Conservation (phyloP, 2,329 filamentous ascomycete genomes). For the Xylariales sp. region DNA sequence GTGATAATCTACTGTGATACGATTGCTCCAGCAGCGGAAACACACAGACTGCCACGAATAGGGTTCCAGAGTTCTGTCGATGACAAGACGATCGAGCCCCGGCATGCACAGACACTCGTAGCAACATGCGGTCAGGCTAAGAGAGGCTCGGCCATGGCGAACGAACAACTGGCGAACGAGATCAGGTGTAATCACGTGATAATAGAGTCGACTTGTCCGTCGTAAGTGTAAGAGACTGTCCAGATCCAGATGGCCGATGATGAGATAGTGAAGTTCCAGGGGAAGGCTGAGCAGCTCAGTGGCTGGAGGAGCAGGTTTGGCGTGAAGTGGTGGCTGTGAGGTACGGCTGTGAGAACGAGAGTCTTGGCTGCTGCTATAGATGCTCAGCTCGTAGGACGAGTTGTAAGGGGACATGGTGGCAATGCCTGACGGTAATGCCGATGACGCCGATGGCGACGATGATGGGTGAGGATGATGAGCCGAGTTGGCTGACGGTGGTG, state of each 20-base stretch:
- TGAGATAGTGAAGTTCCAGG: slow-evolving; percentile 47
- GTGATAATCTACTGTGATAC: slow-evolving; percentile 43
- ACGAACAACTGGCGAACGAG: slow-evolving; percentile 44
- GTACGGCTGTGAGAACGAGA: slow-evolving; percentile 17
- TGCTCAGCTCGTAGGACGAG: slow-evolving; percentile 28
- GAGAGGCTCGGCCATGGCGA: slow-evolving; percentile 35
- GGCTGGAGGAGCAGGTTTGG: slow-evolving; percentile 8
- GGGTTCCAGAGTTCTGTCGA: slow-evolving; percentile 40
- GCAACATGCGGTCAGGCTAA: slow-evolving; percentile 43
- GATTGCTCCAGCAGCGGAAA: slow-evolving; percentile 48
- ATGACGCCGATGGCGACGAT: not conserved
- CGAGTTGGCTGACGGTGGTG: not conserved
- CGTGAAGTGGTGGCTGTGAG: slow-evolving; percentile 7
- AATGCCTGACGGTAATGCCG: slow-evolving; percentile 8
- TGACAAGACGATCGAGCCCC: slow-evolving; percentile 45
- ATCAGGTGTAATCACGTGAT: slow-evolving; percentile 46
- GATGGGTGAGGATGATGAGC: slow-evolving; percentile 2
- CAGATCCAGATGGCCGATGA: slow-evolving; percentile 45
- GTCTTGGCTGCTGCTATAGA: slow-evolving; percentile 18
- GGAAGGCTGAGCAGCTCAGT: slow-evolving; percentile 43
- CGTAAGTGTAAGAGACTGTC: slow-evolving; percentile 43
- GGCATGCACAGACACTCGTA: slow-evolving; percentile 46
- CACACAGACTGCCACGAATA: slow-evolving; percentile 48
- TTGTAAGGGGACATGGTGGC: slow-evolving; percentile 39
- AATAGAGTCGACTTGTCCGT: slow-evolving; percentile 42